A percentile compares a stretch with the other conserved stretches of the same genome.
These are phyloP conservation scores for Sporisorium exsertum DNA, from an alignment of 1,284 basidiomycete genomes.

Conservation along the genomic window DNA sequence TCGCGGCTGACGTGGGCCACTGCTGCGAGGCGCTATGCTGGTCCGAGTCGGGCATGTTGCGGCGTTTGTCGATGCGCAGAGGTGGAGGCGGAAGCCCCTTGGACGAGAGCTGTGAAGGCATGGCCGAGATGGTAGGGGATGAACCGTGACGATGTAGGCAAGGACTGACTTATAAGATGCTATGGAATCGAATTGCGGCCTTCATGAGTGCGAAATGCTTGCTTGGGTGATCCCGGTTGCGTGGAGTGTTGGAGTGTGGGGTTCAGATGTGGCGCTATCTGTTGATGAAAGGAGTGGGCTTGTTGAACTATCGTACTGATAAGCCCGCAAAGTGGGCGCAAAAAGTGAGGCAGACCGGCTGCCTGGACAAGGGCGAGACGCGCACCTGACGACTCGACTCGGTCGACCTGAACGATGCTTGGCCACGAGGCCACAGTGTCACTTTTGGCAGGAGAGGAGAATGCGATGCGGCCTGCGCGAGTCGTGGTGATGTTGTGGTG, in stretches of 20 bases:
- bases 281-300: background rate
- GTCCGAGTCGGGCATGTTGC: background rate
- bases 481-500: background rate
- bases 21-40: constrained; percentile 2
- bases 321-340: background rate
- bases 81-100: constrained; percentile 40
- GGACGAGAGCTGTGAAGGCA: constrained; percentile 13
- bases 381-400: background rate
- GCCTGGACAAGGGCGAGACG: background rate
- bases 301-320: background rate
- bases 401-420: too few species aligned
- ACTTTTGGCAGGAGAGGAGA: background rate
- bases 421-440: background rate
- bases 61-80: constrained; percentile 22
- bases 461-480: constrained; percentile 22
- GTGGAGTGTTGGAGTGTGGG: background rate
- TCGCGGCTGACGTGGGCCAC: background rate
- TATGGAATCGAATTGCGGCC: background rate
- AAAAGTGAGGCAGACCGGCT: background rate
- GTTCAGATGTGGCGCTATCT: background rate
- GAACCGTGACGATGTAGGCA: background rate
- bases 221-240: background rate
- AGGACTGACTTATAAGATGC: background rate
- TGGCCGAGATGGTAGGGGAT: background rate
- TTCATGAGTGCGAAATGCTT: constrained; percentile 1